A percentile compares a stretch with the other conserved stretches of the same genome.
Conservation (phyloP, 2,329 filamentous ascomycete genomes). For the Penicillium sp. region DNA sequence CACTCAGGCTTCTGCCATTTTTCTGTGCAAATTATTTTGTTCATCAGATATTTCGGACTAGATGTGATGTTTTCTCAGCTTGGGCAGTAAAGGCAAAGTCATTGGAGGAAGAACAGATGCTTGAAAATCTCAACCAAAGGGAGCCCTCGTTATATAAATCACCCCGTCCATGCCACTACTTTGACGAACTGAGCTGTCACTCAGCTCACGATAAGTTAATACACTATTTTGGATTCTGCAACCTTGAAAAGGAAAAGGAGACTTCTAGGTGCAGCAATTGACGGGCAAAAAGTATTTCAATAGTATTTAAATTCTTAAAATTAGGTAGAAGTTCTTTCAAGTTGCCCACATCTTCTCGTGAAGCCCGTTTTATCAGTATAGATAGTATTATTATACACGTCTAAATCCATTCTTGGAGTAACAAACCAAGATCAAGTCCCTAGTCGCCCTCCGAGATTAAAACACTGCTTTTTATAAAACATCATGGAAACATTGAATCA, state of each 20-base stretch:
- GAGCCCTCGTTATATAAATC: background rate
- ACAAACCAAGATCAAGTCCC: background rate
- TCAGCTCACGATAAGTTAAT: too few relatives aligned
- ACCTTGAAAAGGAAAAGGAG: too few relatives aligned
- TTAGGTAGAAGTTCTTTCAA: background rate
- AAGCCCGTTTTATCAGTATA: background rate
- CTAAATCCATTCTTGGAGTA: background rate
- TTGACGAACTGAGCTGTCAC: too few relatives aligned
- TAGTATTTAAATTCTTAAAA: background rate
- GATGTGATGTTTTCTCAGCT: background rate
- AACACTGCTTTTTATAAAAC: background rate
- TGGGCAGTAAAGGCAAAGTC: background rate
- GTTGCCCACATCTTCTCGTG: background rate
- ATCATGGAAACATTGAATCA: background rate
- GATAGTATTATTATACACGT: background rate
- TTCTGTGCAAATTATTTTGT: background rate
- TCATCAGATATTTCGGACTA: background rate
- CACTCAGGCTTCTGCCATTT: background rate
- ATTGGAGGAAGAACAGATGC: background rate
- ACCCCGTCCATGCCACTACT: background rate
- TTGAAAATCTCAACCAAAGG: background rate
- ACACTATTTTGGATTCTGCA: too few relatives aligned
- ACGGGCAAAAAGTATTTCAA: too few relatives aligned
- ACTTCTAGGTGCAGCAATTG: too few relatives aligned
- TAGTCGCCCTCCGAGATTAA: too few relatives aligned